phyloP scores from a whole-genome alignment of 2,329 filamentous ascomycete genomes.

The Fusarium austroafricanum region DNA sequence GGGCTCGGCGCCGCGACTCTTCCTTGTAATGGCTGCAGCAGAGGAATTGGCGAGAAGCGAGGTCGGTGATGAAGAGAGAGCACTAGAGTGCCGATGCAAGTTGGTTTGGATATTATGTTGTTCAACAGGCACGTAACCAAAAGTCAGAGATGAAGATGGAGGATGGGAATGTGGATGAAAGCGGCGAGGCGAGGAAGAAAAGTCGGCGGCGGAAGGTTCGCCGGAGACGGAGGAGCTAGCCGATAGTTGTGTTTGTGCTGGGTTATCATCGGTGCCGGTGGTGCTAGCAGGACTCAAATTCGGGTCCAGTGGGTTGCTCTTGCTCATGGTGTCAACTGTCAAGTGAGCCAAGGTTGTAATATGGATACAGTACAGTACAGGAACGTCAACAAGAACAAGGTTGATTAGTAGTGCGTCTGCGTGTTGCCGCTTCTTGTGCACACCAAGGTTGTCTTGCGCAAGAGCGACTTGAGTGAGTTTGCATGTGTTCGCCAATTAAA shows the following conservation, averaged over 20 bases:
- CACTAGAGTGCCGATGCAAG: constrained; percentile 34
- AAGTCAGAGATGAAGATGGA: constrained; percentile 26
- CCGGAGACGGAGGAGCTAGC: constrained; percentile 46
- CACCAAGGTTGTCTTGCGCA: constrained; percentile 6
- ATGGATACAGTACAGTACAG: constrained; percentile 2
- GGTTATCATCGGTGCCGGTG: constrained; percentile 38
- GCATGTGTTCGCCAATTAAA: background rate
- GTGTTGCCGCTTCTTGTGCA: constrained; percentile 21
- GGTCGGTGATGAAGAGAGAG: constrained; percentile 44
- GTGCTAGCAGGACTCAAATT: constrained; percentile 43
- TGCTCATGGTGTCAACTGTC: constrained; percentile 39
- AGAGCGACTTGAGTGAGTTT: background rate
- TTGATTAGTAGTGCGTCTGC: constrained; percentile 8
- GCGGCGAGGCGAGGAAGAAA: constrained; percentile 41
- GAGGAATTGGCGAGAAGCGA: constrained; percentile 57
- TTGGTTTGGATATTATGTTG: constrained; percentile 26
- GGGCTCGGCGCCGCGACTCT: constrained; percentile 69
- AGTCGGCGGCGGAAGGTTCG: constrained; percentile 44
- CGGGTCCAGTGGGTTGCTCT: constrained; percentile 41
- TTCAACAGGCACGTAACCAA: constrained; percentile 25
- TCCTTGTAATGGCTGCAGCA: constrained; percentile 60
- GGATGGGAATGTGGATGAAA: constrained; percentile 31
- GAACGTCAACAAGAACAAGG: background rate
- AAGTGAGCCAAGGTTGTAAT: constrained; percentile 2
- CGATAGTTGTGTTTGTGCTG: constrained; percentile 26